These are phyloP conservation scores for Moringa oleifera DNA, from an alignment of 345 rosid genomes.

Conservation along the genomic window DNA sequence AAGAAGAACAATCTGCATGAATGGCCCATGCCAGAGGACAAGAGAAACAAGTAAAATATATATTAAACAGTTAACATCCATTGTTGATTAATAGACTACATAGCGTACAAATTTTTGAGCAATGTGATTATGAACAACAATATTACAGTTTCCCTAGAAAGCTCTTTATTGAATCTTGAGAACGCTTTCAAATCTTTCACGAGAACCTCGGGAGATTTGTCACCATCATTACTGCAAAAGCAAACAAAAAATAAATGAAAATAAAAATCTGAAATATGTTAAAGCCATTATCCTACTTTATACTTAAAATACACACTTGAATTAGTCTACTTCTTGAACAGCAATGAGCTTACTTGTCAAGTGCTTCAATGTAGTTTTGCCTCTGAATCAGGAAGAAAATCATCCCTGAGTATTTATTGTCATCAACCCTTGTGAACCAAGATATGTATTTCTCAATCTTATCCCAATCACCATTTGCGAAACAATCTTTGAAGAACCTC, in stretches of 20 bases:
- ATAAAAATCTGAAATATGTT: neutral
- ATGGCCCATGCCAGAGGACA: too few relatives aligned
- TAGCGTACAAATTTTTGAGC: neutral
- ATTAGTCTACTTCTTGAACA: neutral
- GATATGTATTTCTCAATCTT: conserved; percentile 44
- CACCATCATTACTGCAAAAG: conserved; percentile 29
- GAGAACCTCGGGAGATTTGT: conserved; percentile 41
- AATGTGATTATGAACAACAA: neutral
- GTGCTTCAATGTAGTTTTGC: conserved; percentile 46
- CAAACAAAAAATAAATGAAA: conserved; percentile 8
- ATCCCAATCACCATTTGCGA: conserved; percentile 47
- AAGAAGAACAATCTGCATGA: too few relatives aligned
- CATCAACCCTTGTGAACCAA: conserved; percentile 42
- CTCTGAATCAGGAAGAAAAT: conserved; percentile 42
- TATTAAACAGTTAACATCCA: too few relatives aligned
- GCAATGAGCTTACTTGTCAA: conserved; percentile 31
- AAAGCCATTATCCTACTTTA: neutral
- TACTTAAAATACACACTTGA: neutral
- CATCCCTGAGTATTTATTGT: conserved; percentile 41
- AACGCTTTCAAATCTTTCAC: conserved; percentile 38
- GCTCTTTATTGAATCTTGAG: conserved; percentile 38
- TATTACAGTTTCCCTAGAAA: conserved; percentile 33
- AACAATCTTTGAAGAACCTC: conserved; percentile 41
- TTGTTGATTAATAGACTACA: too few relatives aligned
- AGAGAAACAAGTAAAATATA: too few relatives aligned